phyloP scores from a whole-genome alignment of 352 stramenopile species.

The Saprolegnia parasitica region DNA sequence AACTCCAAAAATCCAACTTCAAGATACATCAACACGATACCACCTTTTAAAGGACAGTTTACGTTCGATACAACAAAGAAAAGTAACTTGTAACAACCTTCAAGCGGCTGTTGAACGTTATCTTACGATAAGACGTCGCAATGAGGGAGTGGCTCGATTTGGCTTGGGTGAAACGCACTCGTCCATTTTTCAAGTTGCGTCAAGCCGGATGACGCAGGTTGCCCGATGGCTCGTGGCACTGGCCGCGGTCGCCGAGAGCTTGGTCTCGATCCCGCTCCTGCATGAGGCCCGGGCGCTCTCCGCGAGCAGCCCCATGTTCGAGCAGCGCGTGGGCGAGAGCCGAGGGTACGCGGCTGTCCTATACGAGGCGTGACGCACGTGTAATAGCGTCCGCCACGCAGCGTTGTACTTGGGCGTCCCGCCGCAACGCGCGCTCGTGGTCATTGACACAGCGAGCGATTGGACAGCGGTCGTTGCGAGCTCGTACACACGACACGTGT shows the following conservation, averaged over 20 bases:
- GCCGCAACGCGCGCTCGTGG: not conserved
- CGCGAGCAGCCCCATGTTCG: not conserved
- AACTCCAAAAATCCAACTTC: no score
- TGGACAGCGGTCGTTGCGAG: not conserved
- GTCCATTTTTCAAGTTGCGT: not conserved
- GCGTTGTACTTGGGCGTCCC: conserved; percentile 23
- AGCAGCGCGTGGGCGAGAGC: conserved; percentile 2
- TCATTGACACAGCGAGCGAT: conserved; percentile 20
- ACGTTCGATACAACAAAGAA: no score
- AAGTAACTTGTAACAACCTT: not conserved
- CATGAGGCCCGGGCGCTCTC: not conserved
- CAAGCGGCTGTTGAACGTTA: not conserved
- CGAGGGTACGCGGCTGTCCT: not conserved
- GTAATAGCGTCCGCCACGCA: not conserved
- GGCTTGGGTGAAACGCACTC: not conserved
- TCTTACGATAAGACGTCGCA: not conserved
- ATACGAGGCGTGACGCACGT: not conserved
- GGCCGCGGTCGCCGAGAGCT: not conserved
- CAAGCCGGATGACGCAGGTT: not conserved
- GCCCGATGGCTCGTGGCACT: not conserved
- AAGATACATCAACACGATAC: no score
- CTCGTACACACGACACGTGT: not conserved
- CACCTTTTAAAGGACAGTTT: no score
- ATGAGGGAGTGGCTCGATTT: no score
- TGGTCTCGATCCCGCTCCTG: not conserved